Evolutionary conservation across 1,284 basidiomycete species (phyloP).

Genomic region (Pyrrhoderma lamaoense): DNA sequence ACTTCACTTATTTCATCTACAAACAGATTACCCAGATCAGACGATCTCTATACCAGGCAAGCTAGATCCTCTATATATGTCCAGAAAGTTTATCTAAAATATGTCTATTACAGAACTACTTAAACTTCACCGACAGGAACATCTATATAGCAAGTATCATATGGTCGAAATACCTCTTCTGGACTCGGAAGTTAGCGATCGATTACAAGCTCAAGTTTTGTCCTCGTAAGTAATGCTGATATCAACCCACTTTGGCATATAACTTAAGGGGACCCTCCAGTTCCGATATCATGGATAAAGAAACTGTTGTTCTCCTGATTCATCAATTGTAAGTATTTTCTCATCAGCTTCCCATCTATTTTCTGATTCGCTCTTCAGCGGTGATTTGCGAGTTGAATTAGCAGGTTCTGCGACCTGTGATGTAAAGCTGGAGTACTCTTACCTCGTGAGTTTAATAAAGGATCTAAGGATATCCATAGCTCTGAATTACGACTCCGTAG

Average conservation of each 20-base stretch:
- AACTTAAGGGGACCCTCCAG: conserved; percentile 30
- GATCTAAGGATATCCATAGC: neutral
- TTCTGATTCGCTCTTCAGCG: too few relatives aligned
- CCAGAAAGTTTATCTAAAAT: neutral
- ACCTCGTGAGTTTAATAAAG: conserved; percentile 51
- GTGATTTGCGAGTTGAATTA: conserved; percentile 77
- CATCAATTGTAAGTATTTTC: conserved; percentile 77
- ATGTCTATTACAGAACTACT: conserved; percentile 52
- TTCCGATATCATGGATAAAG: conserved; percentile 57
- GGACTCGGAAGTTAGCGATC: conserved; percentile 52
- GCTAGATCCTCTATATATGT: conserved; percentile 1
- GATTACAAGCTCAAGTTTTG: conserved; percentile 74
- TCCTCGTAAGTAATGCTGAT: conserved; percentile 62
- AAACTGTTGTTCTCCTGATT: conserved; percentile 72
- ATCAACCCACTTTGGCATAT: conserved; percentile 2
- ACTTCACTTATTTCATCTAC: neutral
- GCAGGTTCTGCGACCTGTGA: conserved; percentile 68
- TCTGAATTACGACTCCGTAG: conserved; percentile 33
- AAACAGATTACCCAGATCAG: conserved; percentile 47
- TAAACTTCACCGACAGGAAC: conserved; percentile 77
- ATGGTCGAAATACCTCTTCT: conserved; percentile 80
- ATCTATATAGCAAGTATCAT: conserved; percentile 62
- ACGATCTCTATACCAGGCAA: conserved; percentile 61
- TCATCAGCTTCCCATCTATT: too few relatives aligned
- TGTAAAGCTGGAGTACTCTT: conserved; percentile 71